A percentile compares a stretch with the other conserved stretches of the same genome.
Conservation (phyloP, 495 filamentous ascomycete genomes). For the Penicillium lividum region DNA sequence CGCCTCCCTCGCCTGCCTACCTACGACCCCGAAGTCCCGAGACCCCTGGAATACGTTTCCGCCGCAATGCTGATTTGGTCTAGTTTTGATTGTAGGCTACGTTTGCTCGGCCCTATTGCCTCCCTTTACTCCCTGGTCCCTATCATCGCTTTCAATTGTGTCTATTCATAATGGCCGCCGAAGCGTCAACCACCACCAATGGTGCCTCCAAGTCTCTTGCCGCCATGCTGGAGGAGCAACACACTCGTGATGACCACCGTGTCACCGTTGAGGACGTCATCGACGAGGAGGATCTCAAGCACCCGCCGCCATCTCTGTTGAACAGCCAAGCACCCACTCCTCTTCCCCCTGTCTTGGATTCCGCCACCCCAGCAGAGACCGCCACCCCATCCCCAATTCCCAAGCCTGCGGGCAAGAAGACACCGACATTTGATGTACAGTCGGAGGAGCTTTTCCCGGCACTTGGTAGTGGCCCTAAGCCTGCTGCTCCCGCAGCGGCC, state of each 20-base stretch:
- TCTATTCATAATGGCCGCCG: constrained; percentile 46
- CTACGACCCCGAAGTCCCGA: not conserved
- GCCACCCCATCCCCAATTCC: constrained; percentile 26
- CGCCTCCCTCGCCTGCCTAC: not conserved
- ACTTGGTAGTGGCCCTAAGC: constrained; percentile 71
- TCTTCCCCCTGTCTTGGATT: constrained; percentile 20
- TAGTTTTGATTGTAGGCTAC: constrained; percentile 23
- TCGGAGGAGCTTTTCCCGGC: constrained; percentile 91
- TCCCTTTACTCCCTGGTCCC: constrained; percentile 6
- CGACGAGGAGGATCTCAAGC: constrained; percentile 74
- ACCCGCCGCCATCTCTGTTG: constrained; percentile 53
- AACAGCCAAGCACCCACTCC: constrained; percentile 30
- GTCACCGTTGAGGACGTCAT: constrained; percentile 74
- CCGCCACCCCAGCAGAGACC: constrained; percentile 20
- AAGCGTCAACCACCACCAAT: constrained; percentile 41
- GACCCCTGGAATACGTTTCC: not conserved
- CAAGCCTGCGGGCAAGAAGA: constrained; percentile 46
- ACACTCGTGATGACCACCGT: constrained; percentile 63
- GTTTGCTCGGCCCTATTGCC: constrained; percentile 12
- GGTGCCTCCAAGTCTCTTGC: constrained; percentile 57
- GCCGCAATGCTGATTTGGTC: constrained; percentile 22
- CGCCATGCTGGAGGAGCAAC: constrained; percentile 75
- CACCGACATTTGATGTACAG: constrained; percentile 66
- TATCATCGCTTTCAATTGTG: constrained; percentile 10
- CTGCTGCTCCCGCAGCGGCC: constrained; percentile 59